Percentiles rank a stretch among this genome's conserved stretches.
These are phyloP conservation scores for Sclerotiophoma versabilis DNA, from an alignment of 2,329 filamentous ascomycete species.

Conservation along the genomic window DNA sequence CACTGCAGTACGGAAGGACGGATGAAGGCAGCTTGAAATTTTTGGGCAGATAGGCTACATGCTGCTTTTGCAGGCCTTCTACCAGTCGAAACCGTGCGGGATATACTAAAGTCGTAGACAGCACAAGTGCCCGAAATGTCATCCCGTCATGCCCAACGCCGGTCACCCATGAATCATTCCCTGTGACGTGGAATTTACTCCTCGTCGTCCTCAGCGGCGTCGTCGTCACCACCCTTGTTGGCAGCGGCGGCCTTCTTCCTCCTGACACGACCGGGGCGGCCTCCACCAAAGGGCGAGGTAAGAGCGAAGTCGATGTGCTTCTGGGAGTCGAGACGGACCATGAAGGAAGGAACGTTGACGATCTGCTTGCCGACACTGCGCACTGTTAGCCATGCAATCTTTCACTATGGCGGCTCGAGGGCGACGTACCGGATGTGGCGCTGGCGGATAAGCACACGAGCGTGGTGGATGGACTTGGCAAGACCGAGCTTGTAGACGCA, in stretches of 20 bases:
- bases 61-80: constrained; percentile 33
- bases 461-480: constrained; percentile 99
- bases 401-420: background rate
- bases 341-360: constrained; percentile 99
- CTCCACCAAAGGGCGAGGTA: constrained; percentile 96
- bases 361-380: constrained; percentile 97
- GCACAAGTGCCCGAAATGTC: constrained; percentile 38
- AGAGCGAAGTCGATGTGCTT: constrained; percentile 99
- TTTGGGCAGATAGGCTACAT: constrained; percentile 43
- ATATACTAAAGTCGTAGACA: constrained; percentile 43
- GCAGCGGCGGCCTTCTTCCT: constrained; percentile 99
- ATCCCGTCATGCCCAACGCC: constrained; percentile 49
- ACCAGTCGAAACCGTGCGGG: constrained; percentile 38
- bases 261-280: constrained; percentile 94
- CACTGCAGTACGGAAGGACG: constrained; percentile 19
- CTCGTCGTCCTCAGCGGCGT: constrained; percentile 91
- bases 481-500: constrained; percentile 99
- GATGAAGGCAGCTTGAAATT: constrained; percentile 45
- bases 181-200: constrained; percentile 50
- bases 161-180: constrained; percentile 45
- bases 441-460: constrained; percentile 99
- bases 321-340: constrained; percentile 99
- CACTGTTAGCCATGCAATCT: constrained; percentile 22
- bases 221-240: constrained; percentile 80
- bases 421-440: constrained; percentile 83